Evolutionary conservation across 345 rosid species (phyloP), one percentile per base, ranked within the genome.

Genomic region (Garcia nutans): DNA sequence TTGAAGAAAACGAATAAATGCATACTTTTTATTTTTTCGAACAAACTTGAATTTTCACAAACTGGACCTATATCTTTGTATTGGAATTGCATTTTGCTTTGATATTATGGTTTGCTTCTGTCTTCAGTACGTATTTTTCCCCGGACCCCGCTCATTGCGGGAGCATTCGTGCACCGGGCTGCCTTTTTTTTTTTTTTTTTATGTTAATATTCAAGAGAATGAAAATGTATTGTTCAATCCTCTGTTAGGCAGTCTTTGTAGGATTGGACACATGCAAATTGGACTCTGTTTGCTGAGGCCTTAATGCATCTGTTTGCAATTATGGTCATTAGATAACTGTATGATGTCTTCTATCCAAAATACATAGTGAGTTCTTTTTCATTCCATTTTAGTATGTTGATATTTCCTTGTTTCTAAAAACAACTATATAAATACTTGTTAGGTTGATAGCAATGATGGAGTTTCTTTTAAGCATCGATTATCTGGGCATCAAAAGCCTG

Each of bases 401-500:
- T 54, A 54, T 16, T 54, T 16, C 58, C 2, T 54, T 0, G 16
- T 17, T 54, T 54, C 16, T 10, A 50, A 50, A 50, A 50, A 50
- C 2, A 54, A 54, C 3, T 54, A 15, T 15, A 2, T 54, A 54
- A 54, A 66, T 44, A 37, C 33, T 57, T 65, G 78, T 57, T 80
- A 91, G 96, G 83, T 89, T 74, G 75, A 81, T 26, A 81, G 37
- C 31, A 78, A 81, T 74, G 88, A 89, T 70, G 77, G 78, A 57
- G 78, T 87, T 31, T 78, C 84, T 19, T 41, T 88, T 73, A 91
- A 88, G 86, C 91, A 83, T 68, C 83, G 47, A 65, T 83, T 89
- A 72, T 66, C 63, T 17, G 88, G 92, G 63, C 93, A 91, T 74
- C 84, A 84, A 71, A 87, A 84, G 70, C 86, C 92, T 0, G 90